Evolutionary conservation across 2,329 filamentous ascomycete genomes (phyloP).

Genomic region (Macrophomina pseudophaseolina): DNA sequence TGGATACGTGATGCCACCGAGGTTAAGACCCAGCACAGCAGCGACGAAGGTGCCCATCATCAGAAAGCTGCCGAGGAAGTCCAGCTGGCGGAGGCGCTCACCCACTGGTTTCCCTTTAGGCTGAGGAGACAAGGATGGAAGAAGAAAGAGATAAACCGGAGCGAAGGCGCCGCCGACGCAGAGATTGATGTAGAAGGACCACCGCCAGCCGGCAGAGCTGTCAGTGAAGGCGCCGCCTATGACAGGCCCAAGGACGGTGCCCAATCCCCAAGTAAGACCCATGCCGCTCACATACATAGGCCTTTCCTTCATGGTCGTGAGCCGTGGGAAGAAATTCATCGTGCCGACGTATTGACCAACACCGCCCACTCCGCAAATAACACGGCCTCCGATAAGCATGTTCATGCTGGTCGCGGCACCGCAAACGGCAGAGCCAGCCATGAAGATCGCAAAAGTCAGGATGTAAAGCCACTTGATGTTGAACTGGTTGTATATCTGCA

Average conservation of each 20-base stretch:
- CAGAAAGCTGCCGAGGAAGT: conserved; percentile 47
- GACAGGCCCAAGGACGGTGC: conserved; percentile 38
- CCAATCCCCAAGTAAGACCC: conserved; percentile 34
- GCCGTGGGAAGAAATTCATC: conserved; percentile 51
- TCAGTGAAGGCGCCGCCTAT: conserved; percentile 41
- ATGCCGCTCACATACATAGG: conserved; percentile 45
- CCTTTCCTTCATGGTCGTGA: conserved; percentile 55
- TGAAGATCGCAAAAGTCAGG: conserved; percentile 52
- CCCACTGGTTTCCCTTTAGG: not conserved
- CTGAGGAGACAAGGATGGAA: conserved; percentile 32
- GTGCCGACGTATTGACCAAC: conserved; percentile 47
- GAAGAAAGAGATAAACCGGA: conserved; percentile 36
- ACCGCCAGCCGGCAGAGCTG: conserved; percentile 47
- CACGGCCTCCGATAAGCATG: conserved; percentile 62
- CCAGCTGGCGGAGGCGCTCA: conserved; percentile 27
- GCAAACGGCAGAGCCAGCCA: conserved; percentile 58
- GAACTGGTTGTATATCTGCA: conserved; percentile 58
- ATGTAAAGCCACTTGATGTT: conserved; percentile 52
- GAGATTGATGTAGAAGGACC: conserved; percentile 52
- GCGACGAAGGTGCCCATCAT: no score
- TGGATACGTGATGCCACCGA: no score
- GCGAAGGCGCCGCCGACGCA: conserved; percentile 26
- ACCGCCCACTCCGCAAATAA: conserved; percentile 59
- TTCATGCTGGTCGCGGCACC: conserved; percentile 52
- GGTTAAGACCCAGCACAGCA: no score